Evolutionary conservation across 2,329 filamentous ascomycete species (phyloP).

Genomic region (Pyrenophora graminea): DNA sequence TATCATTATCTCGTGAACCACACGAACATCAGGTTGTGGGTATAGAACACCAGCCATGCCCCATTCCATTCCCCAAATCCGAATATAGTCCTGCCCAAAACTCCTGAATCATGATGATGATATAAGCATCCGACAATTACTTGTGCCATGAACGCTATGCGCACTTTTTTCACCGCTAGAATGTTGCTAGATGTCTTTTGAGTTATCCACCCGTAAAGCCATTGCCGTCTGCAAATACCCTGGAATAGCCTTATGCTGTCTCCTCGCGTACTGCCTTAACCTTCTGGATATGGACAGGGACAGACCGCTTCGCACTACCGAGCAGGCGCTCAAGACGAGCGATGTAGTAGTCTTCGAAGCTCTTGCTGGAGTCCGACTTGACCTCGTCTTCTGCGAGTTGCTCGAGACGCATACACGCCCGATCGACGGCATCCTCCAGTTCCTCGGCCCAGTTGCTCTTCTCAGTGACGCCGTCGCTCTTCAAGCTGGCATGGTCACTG

Average conservation of each 20-base stretch:
- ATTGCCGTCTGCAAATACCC: not conserved
- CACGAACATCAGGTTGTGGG: not conserved
- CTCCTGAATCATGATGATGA: not conserved
- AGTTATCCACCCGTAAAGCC: not conserved
- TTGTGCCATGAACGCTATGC: not conserved
- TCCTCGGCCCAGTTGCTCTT: slow-evolving; percentile 43
- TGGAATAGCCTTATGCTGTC: not conserved
- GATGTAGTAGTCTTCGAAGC: slow-evolving; percentile 33
- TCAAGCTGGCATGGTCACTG: slow-evolving; percentile 18
- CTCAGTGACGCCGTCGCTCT: slow-evolving; percentile 37
- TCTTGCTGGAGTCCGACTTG: slow-evolving; percentile 20
- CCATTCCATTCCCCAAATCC: not conserved
- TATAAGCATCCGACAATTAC: not conserved
- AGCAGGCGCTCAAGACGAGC: slow-evolving; percentile 31
- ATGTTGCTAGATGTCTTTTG: not conserved
- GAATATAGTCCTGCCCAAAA: not conserved
- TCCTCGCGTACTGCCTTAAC: not conserved
- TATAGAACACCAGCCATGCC: slow-evolving; percentile 9
- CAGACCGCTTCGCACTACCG: slow-evolving; percentile 14
- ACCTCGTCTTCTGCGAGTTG: slow-evolving; percentile 41
- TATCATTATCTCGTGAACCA: not conserved
- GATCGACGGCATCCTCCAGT: slow-evolving; percentile 32
- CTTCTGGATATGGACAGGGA: slow-evolving; percentile 25
- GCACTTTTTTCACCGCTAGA: not conserved
- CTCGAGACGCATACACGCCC: slow-evolving; percentile 30